phyloP scores from a whole-genome alignment of 768 basidiomycete genomes.

The Artomyces pyxidatus region DNA sequence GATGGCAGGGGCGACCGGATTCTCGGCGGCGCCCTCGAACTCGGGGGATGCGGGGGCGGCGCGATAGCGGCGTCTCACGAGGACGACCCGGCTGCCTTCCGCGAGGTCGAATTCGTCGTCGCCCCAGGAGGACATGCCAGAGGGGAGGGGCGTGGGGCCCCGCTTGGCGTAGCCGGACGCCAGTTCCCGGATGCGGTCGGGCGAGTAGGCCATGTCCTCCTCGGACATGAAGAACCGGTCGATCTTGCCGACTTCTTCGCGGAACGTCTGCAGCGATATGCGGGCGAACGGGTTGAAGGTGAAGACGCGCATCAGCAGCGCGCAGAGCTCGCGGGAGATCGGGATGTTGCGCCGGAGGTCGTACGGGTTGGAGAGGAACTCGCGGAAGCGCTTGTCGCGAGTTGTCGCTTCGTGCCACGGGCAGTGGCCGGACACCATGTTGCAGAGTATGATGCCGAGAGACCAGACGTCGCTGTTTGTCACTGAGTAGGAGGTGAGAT shows the following conservation, averaged over 20 bases:
- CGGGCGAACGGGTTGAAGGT: background rate
- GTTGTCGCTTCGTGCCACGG: conserved; percentile 69
- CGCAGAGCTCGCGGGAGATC: background rate
- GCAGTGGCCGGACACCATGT: conserved; percentile 70
- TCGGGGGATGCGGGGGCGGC: too few relatives aligned
- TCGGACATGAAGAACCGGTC: background rate
- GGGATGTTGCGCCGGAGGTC: background rate
- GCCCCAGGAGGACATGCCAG: too few relatives aligned
- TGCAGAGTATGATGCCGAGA: conserved; percentile 72
- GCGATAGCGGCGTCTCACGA: too few relatives aligned
- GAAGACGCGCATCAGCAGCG: background rate
- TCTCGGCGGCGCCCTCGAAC: too few relatives aligned
- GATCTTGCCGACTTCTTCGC: background rate
- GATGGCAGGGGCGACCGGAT: too few relatives aligned
- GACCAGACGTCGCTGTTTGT: conserved; percentile 67
- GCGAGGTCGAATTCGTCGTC: too few relatives aligned
- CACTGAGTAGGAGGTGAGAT: conserved; percentile 46
- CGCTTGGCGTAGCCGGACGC: too few relatives aligned
- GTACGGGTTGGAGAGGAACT: background rate
- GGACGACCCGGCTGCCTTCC: too few relatives aligned
- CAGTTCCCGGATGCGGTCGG: too few relatives aligned
- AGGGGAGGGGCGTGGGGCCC: too few relatives aligned
- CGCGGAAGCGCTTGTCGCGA: conserved; percentile 33
- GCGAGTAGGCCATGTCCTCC: too few relatives aligned
- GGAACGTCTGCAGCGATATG: background rate